Percentiles rank a stretch among this genome's conserved stretches.
These are phyloP conservation scores for Claviceps digitariae DNA, from an alignment of 2,329 filamentous ascomycete species.

Conservation along the genomic window DNA sequence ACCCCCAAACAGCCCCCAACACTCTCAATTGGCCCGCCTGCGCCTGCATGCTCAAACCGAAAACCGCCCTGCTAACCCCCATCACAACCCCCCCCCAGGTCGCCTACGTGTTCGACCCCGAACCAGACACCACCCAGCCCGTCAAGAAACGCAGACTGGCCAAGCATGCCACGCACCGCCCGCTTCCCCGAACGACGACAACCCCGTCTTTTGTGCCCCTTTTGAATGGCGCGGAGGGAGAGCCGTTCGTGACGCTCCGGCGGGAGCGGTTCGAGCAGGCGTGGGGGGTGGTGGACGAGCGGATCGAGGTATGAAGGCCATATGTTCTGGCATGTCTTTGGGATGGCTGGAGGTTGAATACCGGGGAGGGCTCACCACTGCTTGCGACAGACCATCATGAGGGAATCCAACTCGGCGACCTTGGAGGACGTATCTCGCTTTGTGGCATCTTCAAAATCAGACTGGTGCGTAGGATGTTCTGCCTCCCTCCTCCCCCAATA, in stretches of 20 bases:
- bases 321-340: not conserved
- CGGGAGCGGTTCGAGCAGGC: conserved; percentile 45
- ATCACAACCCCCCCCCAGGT: not conserved
- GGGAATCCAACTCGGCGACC: conserved; percentile 47
- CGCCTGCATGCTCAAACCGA: not conserved
- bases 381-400: conserved; percentile 35
- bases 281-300: conserved; percentile 51
- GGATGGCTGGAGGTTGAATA: no score
- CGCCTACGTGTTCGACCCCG: conserved; percentile 24
- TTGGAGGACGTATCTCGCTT: conserved; percentile 45
- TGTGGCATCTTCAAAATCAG: conserved; percentile 26
- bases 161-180: conserved; percentile 18
- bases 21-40: no score
- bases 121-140: conserved; percentile 27
- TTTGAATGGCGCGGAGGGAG: conserved; percentile 39
- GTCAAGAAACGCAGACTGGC: conserved; percentile 44
- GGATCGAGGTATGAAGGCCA: conserved; percentile 36
- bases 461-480: conserved; percentile 18
- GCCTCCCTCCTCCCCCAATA: no score
- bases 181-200: conserved; percentile 6
- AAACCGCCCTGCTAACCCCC: not conserved
- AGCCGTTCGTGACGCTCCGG: conserved; percentile 36
- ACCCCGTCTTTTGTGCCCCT: conserved; percentile 34
- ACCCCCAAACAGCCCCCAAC: conserved; percentile 1
- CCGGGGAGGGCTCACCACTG: not conserved